Evolutionary conservation across 1,139 yeast species (phyloP), one percentile per base, ranked within the genome.

Genomic region (Hyphopichia khmerensis): DNA sequence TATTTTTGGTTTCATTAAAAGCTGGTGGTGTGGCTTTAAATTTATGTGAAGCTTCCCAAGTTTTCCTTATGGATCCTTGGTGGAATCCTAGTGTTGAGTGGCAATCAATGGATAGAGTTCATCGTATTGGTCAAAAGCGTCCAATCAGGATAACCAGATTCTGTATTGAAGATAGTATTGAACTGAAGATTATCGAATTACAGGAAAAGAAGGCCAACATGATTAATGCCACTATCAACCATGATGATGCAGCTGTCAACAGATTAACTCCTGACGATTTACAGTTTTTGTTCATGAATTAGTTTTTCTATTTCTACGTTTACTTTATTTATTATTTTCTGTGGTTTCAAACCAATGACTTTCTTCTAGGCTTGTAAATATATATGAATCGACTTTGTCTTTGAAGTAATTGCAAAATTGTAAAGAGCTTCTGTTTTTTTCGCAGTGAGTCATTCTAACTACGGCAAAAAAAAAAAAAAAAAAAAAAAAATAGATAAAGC

Each of bases 21-120:
- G 99, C 99, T 0, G 99, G 99, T 51, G 99, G 99, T 65, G 99
- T 93, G 31, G 99, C 99, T 0, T 75, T 93, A 51, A 93, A 93
- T 60, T 73, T 93, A 52, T 91, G 97, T 56, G 99, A 95, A 59
- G 99, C 99, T 0, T 89, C 96, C 1, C 97, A 91, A 53, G 98
- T 93, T 33, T 93, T 93, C 53, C 75, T 93, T 40, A 75, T 93
- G 73, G 99, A 93, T 56, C 98, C 98, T 23, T 93, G 99, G 98
- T 93, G 98, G 98, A 93, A 93, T 59, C 98, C 98, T 1, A 86
- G 96, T 54, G 95, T 90, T 4, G 98, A 93, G 64, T 93, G 97
- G 91, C 99, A 93, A 62, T 87, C 96, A 39, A 96, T 96, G 69
- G 99, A 95, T 64, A 82, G 99, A 65, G 97, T 93, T 18, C 99